Evolutionary conservation across 805 yeast species (phyloP).

Genomic region (Lipomyces yamadae): DNA sequence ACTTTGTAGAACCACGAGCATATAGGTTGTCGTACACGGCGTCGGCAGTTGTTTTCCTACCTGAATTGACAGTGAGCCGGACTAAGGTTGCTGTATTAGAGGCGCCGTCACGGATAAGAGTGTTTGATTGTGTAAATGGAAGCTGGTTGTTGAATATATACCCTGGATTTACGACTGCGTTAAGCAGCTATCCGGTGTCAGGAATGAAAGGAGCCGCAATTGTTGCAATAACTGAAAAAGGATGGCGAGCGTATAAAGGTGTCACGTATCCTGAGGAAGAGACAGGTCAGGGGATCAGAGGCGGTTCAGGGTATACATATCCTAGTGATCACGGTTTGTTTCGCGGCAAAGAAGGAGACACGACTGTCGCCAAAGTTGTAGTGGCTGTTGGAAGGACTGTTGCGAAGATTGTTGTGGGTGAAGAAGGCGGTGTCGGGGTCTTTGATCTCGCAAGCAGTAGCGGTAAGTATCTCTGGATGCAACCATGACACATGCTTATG

Average conservation of each 20-base stretch:
- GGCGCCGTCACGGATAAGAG: background rate
- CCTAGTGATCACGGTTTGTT: conserved; percentile 3
- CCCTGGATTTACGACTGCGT: background rate
- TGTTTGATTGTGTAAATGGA: conserved; percentile 4
- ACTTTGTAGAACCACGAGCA: background rate
- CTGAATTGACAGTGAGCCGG: background rate
- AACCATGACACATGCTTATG: background rate
- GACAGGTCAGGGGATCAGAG: background rate
- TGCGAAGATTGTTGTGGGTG: conserved; percentile 10
- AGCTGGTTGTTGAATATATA: conserved; percentile 3
- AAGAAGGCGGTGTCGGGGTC: conserved; percentile 5
- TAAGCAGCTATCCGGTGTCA: background rate
- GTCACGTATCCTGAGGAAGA: background rate
- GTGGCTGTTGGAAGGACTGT: background rate
- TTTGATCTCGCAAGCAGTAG: conserved; percentile 3
- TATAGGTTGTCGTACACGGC: background rate
- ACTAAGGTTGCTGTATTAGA: conserved; percentile 8
- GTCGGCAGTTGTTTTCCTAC: conserved; percentile 8
- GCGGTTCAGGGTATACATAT: conserved; percentile 15
- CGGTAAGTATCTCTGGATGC: background rate
- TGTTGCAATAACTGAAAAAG: background rate
- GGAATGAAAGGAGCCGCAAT: background rate
- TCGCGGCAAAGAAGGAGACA: background rate
- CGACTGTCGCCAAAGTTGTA: background rate
- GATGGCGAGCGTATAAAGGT: conserved; percentile 6